phyloP scores from a whole-genome alignment of 2,329 filamentous ascomycete genomes.

The Drechslera avenae region DNA sequence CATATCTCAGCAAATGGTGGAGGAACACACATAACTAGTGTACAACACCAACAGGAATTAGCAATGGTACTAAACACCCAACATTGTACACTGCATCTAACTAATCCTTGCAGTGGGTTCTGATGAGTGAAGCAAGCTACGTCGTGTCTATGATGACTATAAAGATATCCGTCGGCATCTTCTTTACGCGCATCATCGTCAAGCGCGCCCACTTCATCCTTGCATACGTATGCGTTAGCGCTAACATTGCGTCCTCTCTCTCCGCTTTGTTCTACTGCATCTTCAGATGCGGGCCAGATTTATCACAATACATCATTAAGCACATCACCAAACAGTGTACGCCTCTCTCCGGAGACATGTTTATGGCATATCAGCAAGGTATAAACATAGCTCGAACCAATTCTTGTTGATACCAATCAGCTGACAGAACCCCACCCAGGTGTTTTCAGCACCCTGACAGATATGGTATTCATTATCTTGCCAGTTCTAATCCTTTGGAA shows the following conservation, averaged over 20 bases:
- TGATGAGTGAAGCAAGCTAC: conserved; percentile 48
- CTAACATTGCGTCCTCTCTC: conserved; percentile 42
- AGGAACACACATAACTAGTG: conserved; percentile 37
- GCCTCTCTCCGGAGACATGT: conserved; percentile 55
- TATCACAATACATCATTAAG: conserved; percentile 37
- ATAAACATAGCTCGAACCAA: not conserved
- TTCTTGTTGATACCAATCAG: too few relatives aligned
- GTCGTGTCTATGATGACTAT: conserved; percentile 49
- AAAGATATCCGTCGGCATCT: conserved; percentile 54
- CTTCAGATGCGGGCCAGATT: conserved; percentile 55
- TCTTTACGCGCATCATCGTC: conserved; percentile 53
- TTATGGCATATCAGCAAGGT: conserved; percentile 54
- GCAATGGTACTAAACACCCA: conserved; percentile 30
- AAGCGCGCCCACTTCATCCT: conserved; percentile 47
- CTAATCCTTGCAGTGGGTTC: conserved; percentile 35
- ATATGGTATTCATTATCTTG: conserved; percentile 38
- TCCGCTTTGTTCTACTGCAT: conserved; percentile 57
- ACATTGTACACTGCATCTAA: not conserved
- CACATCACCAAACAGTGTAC: conserved; percentile 50
- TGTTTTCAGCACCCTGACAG: conserved; percentile 37
- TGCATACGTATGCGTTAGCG: conserved; percentile 46
- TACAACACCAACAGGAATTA: conserved; percentile 29
- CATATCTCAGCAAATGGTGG: conserved; percentile 39
- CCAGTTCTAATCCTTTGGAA: conserved; percentile 59
- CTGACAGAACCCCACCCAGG: conserved; percentile 13